Evolutionary conservation across 306 rosid genomes (phyloP).

Genomic region (Quercus aquifolioides): DNA sequence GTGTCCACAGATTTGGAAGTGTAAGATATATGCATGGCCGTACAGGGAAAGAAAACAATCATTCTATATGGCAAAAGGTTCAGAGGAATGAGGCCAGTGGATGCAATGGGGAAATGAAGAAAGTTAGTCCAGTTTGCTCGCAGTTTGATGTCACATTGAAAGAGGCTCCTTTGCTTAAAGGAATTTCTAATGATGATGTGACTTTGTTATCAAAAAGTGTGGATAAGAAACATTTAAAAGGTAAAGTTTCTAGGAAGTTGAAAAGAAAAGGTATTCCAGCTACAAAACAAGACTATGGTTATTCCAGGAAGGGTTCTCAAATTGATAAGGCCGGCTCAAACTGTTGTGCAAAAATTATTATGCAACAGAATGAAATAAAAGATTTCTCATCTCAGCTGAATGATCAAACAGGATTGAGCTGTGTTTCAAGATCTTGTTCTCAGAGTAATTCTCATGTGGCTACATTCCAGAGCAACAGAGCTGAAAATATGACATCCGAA

Average conservation of each 20-base stretch:
- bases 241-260: conserved; percentile 40
- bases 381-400: conserved; percentile 31
- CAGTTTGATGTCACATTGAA: conserved; percentile 29
- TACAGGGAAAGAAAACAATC: conserved; percentile 61
- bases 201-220: conserved; percentile 32
- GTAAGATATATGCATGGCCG: conserved; percentile 39
- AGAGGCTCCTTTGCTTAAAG: conserved; percentile 38
- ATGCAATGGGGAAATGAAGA: conserved; percentile 42
- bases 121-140: conserved; percentile 34
- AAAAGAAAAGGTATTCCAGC: conserved; percentile 38
- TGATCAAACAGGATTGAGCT: conserved; percentile 26
- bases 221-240: conserved; percentile 43
- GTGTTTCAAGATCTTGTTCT: conserved; percentile 35
- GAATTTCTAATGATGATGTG: conserved; percentile 25
- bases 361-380: conserved; percentile 33
- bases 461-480: conserved; percentile 24
- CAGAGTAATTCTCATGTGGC: conserved; percentile 11
- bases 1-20: conserved; percentile 42
- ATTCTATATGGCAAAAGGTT: conserved; percentile 85
- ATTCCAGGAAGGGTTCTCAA: conserved; percentile 46
- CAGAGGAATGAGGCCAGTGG: conserved; percentile 47
- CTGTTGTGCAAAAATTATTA: conserved; percentile 30
- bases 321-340: conserved; percentile 30
- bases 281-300: conserved; percentile 43
- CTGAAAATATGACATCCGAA: conserved; percentile 36